A percentile compares a stretch with the other conserved stretches of the same genome.
phyloP scores from a whole-genome alignment of 805 yeast species.

The Candida stauntonica region DNA sequence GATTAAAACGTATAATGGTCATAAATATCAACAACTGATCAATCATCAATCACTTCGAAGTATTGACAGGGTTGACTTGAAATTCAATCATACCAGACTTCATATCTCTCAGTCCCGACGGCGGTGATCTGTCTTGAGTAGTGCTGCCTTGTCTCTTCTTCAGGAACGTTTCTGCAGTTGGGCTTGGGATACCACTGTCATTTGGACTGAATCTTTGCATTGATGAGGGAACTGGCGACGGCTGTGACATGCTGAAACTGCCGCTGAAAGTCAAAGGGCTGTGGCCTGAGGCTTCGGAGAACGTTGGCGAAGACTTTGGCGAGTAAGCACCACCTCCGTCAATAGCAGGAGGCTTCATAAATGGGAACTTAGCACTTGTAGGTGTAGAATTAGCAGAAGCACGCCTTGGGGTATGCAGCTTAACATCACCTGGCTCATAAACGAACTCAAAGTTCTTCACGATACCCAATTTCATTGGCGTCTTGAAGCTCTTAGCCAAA shows the following conservation, averaged over 20 bases:
- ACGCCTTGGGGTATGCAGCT: conserved; percentile 18
- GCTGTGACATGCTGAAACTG: conserved; percentile 6
- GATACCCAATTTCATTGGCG: conserved; percentile 12
- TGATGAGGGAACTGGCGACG: conserved; percentile 17
- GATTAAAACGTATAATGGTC: not conserved
- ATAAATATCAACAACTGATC: too few relatives aligned
- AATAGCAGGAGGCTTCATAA: conserved; percentile 24
- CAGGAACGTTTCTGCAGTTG: conserved; percentile 5
- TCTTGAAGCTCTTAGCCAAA: not conserved
- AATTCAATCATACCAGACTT: conserved; percentile 20
- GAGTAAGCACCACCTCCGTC: conserved; percentile 17
- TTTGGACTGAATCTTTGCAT: conserved; percentile 16
- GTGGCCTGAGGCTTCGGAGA: conserved; percentile 22
- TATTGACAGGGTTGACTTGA: conserved; percentile 5
- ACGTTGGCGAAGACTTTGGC: conserved; percentile 24
- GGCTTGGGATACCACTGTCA: conserved; percentile 5
- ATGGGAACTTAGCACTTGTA: conserved; percentile 16
- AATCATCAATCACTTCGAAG: not conserved
- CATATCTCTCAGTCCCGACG: conserved; percentile 13
- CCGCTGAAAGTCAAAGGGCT: conserved; percentile 20
- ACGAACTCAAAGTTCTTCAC: conserved; percentile 25
- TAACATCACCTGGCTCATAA: conserved; percentile 20
- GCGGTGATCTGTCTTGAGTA: conserved; percentile 3
- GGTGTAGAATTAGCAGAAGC: conserved; percentile 19
- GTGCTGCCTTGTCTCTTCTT: conserved; percentile 1